These are phyloP conservation scores for Aspergillus bertholletiae DNA, from an alignment of 495 filamentous ascomycete species.

Conservation along the genomic window DNA sequence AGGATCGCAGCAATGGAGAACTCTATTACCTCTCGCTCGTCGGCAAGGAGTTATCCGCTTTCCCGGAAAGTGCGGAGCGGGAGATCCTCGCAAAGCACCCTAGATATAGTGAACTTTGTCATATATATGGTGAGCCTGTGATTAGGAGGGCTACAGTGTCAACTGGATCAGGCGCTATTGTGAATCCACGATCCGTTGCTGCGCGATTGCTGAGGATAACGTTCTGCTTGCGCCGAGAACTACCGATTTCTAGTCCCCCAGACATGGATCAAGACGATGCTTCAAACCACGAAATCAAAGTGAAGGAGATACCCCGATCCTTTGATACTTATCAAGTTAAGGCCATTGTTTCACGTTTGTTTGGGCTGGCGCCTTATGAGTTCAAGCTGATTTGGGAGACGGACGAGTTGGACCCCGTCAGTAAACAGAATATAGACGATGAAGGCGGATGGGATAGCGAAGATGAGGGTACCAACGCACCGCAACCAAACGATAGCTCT, in stretches of 20 bases:
- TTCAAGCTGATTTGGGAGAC: conserved; percentile 76
- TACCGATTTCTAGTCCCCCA: neutral
- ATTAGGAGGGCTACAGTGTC: conserved; percentile 37
- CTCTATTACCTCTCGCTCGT: conserved; percentile 88
- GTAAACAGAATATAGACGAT: conserved; percentile 51
- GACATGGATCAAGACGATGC: neutral
- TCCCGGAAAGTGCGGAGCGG: conserved; percentile 49
- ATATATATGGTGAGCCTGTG: conserved; percentile 62
- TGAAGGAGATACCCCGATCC: conserved; percentile 65
- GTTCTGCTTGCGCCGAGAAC: conserved; percentile 39
- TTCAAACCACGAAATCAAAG: conserved; percentile 7
- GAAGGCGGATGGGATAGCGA: conserved; percentile 58
- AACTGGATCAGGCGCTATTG: conserved; percentile 21
- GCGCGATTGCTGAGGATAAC: conserved; percentile 64
- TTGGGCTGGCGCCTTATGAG: conserved; percentile 58
- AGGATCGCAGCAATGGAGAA: conserved; percentile 81
- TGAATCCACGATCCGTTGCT: conserved; percentile 67
- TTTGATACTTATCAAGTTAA: conserved; percentile 80
- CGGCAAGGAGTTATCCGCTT: conserved; percentile 64
- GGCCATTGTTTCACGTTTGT: conserved; percentile 68
- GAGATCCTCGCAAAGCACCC: conserved; percentile 57
- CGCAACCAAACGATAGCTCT: conserved; percentile 13
- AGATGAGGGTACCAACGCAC: conserved; percentile 39
- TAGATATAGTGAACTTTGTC: conserved; percentile 70
- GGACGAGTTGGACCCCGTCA: conserved; percentile 75